A percentile compares a stretch with the other conserved stretches of the same genome.
phyloP scores from a whole-genome alignment of 768 basidiomycete genomes.

The Boletus rufocinnamomeus region DNA sequence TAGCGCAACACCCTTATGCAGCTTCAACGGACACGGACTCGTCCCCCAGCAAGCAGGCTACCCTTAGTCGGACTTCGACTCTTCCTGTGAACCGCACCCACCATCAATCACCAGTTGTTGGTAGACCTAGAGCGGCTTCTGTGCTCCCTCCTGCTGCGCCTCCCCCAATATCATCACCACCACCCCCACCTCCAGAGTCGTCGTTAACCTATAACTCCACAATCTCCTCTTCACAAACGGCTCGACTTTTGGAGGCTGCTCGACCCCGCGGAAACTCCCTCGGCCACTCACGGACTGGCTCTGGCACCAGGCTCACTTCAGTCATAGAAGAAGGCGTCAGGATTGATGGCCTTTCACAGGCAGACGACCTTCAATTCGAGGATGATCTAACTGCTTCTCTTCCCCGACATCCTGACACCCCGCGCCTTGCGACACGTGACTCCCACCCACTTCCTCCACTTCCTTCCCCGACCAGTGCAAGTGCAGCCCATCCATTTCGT shows the following conservation, averaged over 20 bases:
- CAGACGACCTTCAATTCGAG: conserved; percentile 30
- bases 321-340: conserved; percentile 60
- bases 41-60: conserved; percentile 26
- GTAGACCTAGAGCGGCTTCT: conserved; percentile 57
- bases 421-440: conserved; percentile 47
- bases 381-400: conserved; percentile 34
- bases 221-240: conserved; percentile 32
- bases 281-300: conserved; percentile 56
- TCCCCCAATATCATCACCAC: conserved; percentile 60
- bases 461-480: conserved; percentile 47
- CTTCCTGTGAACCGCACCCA: conserved; percentile 34
- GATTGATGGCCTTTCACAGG: conserved; percentile 38
- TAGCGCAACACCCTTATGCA: conserved; percentile 54
- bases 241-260: conserved; percentile 38
- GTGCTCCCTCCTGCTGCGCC: conserved; percentile 66
- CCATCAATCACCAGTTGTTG: conserved; percentile 25
- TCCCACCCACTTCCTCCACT: conserved; percentile 70
- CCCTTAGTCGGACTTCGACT: conserved; percentile 39
- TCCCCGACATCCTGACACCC: conserved; percentile 42
- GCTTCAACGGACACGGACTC: conserved; percentile 40
- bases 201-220: conserved; percentile 29
- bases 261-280: conserved; percentile 52
- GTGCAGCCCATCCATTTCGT: conserved; percentile 32
- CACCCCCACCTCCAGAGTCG: conserved; percentile 54
- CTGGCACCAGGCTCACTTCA: conserved; percentile 56